Percentiles rank a stretch among this genome's conserved stretches.
Evolutionary conservation across 768 basidiomycete genomes (phyloP).

Genomic region (Amyloporia xantha): DNA sequence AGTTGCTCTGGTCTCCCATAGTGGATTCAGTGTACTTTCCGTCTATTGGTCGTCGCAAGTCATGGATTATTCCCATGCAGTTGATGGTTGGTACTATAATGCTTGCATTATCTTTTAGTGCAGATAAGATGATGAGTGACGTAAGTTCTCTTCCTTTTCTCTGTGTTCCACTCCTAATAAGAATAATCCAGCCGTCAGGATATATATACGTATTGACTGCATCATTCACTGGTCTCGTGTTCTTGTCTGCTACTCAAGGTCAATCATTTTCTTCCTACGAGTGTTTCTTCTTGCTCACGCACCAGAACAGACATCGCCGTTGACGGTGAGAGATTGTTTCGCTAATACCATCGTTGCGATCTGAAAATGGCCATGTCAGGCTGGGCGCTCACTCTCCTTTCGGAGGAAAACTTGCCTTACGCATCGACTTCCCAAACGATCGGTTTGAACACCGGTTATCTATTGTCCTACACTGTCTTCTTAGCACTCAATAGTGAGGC

Average conservation of each 20-base stretch:
- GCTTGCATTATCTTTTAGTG: conserved; percentile 70
- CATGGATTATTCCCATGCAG: conserved; percentile 99
- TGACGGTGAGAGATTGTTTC: conserved; percentile 56
- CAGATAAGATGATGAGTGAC: conserved; percentile 70
- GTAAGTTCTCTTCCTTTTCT: conserved; percentile 34
- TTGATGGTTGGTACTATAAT: conserved; percentile 78
- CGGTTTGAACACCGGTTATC: conserved; percentile 92
- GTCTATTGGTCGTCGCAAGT: conserved; percentile 88
- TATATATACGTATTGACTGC: conserved; percentile 73
- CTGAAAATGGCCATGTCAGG: conserved; percentile 30
- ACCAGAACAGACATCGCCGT: conserved; percentile 81
- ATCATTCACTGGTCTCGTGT: conserved; percentile 83
- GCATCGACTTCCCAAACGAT: conserved; percentile 98
- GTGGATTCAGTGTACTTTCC: conserved; percentile 86
- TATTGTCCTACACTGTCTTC: conserved; percentile 95
- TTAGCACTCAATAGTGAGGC: conserved; percentile 93
- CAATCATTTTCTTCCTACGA: conserved; percentile 13
- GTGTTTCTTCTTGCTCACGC: conserved; percentile 12
- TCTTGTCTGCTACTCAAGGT: conserved; percentile 98
- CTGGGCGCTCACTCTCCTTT: conserved; percentile 80
- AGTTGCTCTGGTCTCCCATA: conserved; percentile 95
- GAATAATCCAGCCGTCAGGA: conserved; percentile 57
- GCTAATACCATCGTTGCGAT: neutral
- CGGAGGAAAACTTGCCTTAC: conserved; percentile 89
- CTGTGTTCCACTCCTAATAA: conserved; percentile 10